These are phyloP conservation scores for Pythium sp. DNA, from an alignment of 352 stramenopile genomes.

Conservation along the genomic window DNA sequence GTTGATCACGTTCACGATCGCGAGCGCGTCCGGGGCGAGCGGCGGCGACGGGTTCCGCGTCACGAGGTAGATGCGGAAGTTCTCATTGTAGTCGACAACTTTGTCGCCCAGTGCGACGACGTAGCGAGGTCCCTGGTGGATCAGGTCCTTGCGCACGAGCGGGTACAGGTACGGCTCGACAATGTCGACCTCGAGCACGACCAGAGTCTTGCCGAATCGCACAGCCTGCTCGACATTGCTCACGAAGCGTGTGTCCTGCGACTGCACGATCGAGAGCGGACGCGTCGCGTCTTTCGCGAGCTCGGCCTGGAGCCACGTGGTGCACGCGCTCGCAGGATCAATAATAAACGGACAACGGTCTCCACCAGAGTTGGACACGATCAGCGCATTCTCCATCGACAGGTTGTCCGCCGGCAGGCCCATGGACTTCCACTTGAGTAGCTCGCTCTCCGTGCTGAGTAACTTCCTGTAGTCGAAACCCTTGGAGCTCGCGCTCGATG, in stretches of 20 bases:
- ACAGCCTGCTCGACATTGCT: conserved; percentile 93
- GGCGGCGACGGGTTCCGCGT: conserved; percentile 89
- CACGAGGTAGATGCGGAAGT: conserved; percentile 91
- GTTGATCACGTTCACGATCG: conserved; percentile 93
- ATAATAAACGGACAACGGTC: conserved; percentile 93
- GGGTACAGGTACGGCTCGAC: conserved; percentile 94
- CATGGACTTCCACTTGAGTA: conserved; percentile 93
- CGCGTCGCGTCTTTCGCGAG: conserved; percentile 81
- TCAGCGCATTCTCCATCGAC: conserved; percentile 93
- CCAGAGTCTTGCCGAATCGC: conserved; percentile 95
- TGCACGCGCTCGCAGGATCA: conserved; percentile 89
- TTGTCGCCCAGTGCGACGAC: conserved; percentile 92
- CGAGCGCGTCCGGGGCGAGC: conserved; percentile 84
- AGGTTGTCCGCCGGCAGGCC: conserved; percentile 91
- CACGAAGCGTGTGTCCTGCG: conserved; percentile 85
- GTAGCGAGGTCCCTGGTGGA: conserved; percentile 88
- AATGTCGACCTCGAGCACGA: conserved; percentile 90
- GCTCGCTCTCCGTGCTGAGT: conserved; percentile 90
- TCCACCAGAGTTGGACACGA: conserved; percentile 75
- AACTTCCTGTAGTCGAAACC: conserved; percentile 86
- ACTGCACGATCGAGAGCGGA: conserved; percentile 86
- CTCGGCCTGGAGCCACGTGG: conserved; percentile 88
- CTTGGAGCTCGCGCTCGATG: conserved; percentile 22
- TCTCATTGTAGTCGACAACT: conserved; percentile 94
- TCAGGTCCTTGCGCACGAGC: conserved; percentile 87